Base-by-base conservation (phyloP, 495 filamentous ascomycete species). In the Penicillium coprophilum region DNA sequence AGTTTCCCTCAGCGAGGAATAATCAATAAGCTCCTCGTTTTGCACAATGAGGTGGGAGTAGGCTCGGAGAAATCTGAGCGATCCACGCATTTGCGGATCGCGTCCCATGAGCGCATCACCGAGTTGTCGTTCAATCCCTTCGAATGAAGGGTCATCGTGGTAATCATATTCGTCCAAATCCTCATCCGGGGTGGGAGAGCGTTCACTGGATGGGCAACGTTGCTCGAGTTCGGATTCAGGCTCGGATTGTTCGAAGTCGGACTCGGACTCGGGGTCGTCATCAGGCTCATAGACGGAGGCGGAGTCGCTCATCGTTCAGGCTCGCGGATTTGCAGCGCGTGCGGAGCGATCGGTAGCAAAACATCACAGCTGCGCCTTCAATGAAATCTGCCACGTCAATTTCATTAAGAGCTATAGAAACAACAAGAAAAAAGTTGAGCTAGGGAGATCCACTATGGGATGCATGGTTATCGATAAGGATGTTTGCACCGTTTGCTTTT, bases 11-110 rank as follows among this genome's bases (percentile, higher is more conserved):
- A 50, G 39, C n/a, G 43, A 13, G 13, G 23, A 50, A 6, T 55
- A 58, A n/a, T 56, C 24, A 28, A 70, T 70, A 27, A 81, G 77
- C 0, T 64, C 32, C 45, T 87, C 78, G 24, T 79, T 79, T 9
- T 78, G 68, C 57, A 85, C 85, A 0, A 91, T 71, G 0, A 91
- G 65, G n/a, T 67, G 57, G 15, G 82, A 70, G 62, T 92, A 92
- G 12, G 57, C 53, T 21, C 61, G 61, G 13, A 73, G 39, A 19
- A 50, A 47, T 11, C 17, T 45, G 2, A 45, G 41, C 10, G 47
- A 56, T 31, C 46, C 50, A 40, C 19, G 36, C 41, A 57, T 61
- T 5, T n/a, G 41, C 21, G 52, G 52, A 8, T 5, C 15, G 31
- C 52, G 52, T 4, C 1, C 15, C 52, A 36, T 28, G n/a, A 54